Conservation (phyloP, 805 yeast species). For the Diddensiella santjacobensis region DNA sequence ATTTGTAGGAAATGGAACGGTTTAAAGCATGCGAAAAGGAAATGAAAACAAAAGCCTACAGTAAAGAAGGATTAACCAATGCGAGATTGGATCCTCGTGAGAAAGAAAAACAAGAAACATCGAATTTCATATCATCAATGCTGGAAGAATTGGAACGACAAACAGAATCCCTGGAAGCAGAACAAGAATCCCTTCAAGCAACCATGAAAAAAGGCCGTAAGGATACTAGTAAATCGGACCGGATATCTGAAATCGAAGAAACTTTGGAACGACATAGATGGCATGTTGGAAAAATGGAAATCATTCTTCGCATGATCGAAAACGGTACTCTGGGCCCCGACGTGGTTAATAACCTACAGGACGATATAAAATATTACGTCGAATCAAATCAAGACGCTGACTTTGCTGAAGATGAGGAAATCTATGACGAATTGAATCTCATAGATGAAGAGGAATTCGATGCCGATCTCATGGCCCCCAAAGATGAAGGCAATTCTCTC, state of each 20-base stretch:
- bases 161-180: conserved; percentile 72
- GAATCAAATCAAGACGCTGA: conserved; percentile 92
- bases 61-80: conserved; percentile 84
- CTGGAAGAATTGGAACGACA: conserved; percentile 81
- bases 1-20: conserved; percentile 70
- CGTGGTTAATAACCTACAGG: conserved; percentile 69
- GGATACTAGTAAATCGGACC: conserved; percentile 51
- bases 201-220: conserved; percentile 57
- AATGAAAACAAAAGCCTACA: conserved; percentile 89
- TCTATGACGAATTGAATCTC: conserved; percentile 81
- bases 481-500: conserved; percentile 31
- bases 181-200: conserved; percentile 51
- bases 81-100: conserved; percentile 74
- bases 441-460: conserved; percentile 49
- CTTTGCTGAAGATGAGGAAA: conserved; percentile 88
- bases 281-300: conserved; percentile 77
- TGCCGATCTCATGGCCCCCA: conserved; percentile 18
- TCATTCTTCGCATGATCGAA: conserved; percentile 68
- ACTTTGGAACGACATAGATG: conserved; percentile 68
- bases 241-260: conserved; percentile 60
- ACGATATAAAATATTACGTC: conserved; percentile 88
- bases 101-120: conserved; percentile 69
- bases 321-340: conserved; percentile 79
- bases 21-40: conserved; percentile 92
- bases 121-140: conserved; percentile 62